phyloP scores from a whole-genome alignment of 2,329 filamentous ascomycete genomes.

The Rachicladosporium sp. region DNA sequence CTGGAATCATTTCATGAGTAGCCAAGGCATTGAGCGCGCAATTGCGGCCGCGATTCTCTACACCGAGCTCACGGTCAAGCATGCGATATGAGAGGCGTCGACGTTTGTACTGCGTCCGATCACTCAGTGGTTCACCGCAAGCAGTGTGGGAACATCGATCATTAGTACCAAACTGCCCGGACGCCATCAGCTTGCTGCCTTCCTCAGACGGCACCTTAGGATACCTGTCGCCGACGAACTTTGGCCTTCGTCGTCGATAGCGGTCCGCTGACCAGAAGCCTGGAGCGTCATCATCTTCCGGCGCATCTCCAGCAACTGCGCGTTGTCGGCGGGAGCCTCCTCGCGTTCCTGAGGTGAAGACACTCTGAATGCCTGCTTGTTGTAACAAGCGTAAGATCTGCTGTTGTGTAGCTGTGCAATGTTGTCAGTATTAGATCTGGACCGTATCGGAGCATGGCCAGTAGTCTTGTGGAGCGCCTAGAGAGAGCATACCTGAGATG shows the following conservation, averaged over 20 bases:
- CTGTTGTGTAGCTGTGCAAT: too few relatives aligned
- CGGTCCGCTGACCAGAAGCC: conserved; percentile 25
- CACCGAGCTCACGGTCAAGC: conserved; percentile 69
- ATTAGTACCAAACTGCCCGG: conserved; percentile 65
- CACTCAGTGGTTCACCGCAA: conserved; percentile 24
- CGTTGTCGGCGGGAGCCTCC: neutral
- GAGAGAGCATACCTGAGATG: too few relatives aligned
- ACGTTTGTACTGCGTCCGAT: conserved; percentile 41
- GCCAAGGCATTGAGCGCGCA: conserved; percentile 55
- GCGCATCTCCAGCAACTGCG: conserved; percentile 24
- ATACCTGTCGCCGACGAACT: conserved; percentile 42
- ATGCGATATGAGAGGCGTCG: conserved; percentile 54
- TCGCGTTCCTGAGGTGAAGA: conserved; percentile 4
- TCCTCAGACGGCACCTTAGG: conserved; percentile 75
- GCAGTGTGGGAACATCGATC: conserved; percentile 39
- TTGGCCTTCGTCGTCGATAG: conserved; percentile 36
- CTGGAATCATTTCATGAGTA: conserved; percentile 60
- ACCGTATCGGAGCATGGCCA: too few relatives aligned
- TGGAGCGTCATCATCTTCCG: conserved; percentile 27
- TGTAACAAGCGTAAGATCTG: too few relatives aligned
- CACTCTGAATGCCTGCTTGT: too few relatives aligned
- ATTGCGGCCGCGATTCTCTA: conserved; percentile 46
- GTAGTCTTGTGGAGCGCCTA: too few relatives aligned
- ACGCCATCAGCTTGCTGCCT: conserved; percentile 67
- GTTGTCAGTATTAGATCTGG: too few relatives aligned